phyloP scores from a whole-genome alignment of 768 basidiomycete genomes.

The Crucibulum laeve region DNA sequence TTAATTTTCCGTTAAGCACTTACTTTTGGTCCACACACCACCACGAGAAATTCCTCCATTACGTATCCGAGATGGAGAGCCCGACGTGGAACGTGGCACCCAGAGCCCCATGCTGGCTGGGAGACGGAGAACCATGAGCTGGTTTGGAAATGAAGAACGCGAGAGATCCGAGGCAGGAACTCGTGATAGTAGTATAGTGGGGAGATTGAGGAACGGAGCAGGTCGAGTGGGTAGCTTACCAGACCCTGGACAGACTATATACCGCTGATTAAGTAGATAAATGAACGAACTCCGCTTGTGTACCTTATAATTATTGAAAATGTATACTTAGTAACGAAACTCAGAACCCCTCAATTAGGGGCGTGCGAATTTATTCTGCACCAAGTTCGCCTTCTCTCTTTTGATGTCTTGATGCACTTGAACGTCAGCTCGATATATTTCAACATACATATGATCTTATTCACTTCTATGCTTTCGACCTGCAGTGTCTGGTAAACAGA shows the following conservation, averaged over 20 bases:
- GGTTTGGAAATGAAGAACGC: constrained; percentile 31
- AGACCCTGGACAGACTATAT: constrained; percentile 12
- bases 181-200: constrained; percentile 17
- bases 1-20: constrained; percentile 34
- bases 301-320: too few relatives aligned
- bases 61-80: constrained; percentile 18
- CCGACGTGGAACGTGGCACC: constrained; percentile 28
- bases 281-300: too few relatives aligned
- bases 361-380: too few relatives aligned
- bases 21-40: constrained; percentile 65
- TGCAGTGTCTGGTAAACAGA: background rate
- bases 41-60: constrained; percentile 39
- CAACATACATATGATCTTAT: too few relatives aligned
- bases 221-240: constrained; percentile 16
- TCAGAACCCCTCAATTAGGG: too few relatives aligned
- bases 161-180: constrained; percentile 14
- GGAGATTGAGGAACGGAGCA: constrained; percentile 15
- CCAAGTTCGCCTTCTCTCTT: too few relatives aligned
- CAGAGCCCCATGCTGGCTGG: constrained; percentile 22
- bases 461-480: too few relatives aligned
- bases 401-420: too few relatives aligned
- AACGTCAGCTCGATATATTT: too few relatives aligned
- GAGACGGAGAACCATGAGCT: constrained; percentile 36
- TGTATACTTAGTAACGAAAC: too few relatives aligned
- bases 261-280: constrained; percentile 6